Base-by-base conservation (phyloP, 805 yeast species). In the Yarrowia bubula region DNA sequence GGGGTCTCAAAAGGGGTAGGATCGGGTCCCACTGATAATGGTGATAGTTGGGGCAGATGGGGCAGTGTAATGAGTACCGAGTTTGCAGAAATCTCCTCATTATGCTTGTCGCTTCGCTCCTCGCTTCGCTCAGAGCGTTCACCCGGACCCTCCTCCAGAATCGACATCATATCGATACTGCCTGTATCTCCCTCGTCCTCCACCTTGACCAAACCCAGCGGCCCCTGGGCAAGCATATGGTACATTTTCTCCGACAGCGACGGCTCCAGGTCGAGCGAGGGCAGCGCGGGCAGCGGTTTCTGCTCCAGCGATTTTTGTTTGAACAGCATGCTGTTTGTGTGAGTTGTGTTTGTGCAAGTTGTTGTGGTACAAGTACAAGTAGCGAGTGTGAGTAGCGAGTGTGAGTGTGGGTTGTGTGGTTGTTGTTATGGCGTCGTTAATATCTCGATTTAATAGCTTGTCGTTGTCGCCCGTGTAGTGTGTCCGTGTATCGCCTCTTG, bases 231-330 rank as follows among this genome's bases (percentile, higher is more conserved):
- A 33, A 51, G 42, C 9, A 51, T 22, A 9, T 51, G 43, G 58
- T 37, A 51, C 58, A 51, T 51, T 51, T 51, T 51, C 22, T 51
- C 58, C 42, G 58, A 51, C 2, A 51, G 18, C 58, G 58, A 3
- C 13, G 58, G 58, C 32, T 51, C 43, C n/a, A 51, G 58, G 33
- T 35, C 42, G 14, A 48, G 39, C 14, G 15, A 10, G 37, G 15
- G 51, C 5, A 3, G 3, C 10, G 5, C 37, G 7, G 28, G 10
- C n/a, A 7, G 53, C 8, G 10, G 31, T n/a, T 14, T 9, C 14
- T 15, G 39, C n/a, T 22, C 15, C 31, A 3, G 39, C 14, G 28
- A 10, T 8, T 6, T 15, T 33, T 47, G 57, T 17, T 18, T 33
- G 42, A 47, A 47, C 53, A 47, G 22, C 53, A 47, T 47, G 41